Conservation (phyloP, 2,329 filamentous ascomycete species). For the Microdochium nivale region DNA sequence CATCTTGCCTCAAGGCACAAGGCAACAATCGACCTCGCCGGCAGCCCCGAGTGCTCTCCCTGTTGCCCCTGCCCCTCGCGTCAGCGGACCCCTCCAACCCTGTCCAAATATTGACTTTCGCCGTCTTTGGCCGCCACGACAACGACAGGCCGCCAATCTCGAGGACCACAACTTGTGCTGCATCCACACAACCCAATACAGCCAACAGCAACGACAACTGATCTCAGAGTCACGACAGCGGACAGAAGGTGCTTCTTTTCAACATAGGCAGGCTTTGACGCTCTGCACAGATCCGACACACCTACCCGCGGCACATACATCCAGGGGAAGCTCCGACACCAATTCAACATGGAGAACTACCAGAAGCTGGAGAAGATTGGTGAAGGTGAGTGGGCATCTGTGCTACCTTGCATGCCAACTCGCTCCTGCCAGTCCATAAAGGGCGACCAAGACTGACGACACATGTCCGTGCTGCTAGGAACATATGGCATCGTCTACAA, state of each 20-base stretch:
- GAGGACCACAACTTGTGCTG: background rate
- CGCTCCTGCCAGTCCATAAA: background rate
- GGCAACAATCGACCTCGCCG: too few relatives aligned
- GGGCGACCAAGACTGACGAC: background rate
- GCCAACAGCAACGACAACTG: background rate
- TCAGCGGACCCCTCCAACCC: background rate
- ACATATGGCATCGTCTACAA: conserved; percentile 97
- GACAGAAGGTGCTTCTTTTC: background rate
- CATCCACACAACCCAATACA: background rate
- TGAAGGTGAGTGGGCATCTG: conserved; percentile 56
- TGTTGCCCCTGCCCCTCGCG: background rate
- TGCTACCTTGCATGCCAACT: conserved; percentile 2
- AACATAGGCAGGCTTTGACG: background rate
- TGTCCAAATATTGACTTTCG: background rate
- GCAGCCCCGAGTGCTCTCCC: too few relatives aligned
- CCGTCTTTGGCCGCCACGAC: background rate
- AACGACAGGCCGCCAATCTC: background rate
- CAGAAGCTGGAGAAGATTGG: conserved; percentile 95
- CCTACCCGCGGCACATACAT: background rate
- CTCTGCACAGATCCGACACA: background rate
- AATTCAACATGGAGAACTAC: conserved; percentile 76
- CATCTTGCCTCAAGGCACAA: too few relatives aligned
- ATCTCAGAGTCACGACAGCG: background rate
- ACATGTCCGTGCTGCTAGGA: conserved; percentile 39
- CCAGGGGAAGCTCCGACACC: background rate